Base-by-base conservation (phyloP, 257 asterid species). In the Pogostemon cablin region DNA sequence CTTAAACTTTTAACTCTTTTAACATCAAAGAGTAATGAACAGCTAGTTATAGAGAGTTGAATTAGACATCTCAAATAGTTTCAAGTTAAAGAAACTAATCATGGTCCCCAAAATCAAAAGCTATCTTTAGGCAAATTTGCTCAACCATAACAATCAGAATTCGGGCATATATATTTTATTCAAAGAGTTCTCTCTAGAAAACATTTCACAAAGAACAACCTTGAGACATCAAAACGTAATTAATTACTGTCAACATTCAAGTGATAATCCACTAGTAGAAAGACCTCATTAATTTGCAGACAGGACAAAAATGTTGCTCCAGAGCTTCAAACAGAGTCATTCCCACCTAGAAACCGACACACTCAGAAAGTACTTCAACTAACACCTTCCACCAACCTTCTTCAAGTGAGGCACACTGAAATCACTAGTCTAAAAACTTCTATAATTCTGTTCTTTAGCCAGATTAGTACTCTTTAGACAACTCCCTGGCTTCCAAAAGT, bases 401-500 rank as follows among this genome's bases (percentile, higher is more conserved):
- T 44, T 63, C 15, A 55, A 65, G 32, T 39, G 65, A 43, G 40
- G 52, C 37, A 38, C 44, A 38, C 43, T 12, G n/a, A 34, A 42
- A 4, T 72, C 52, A 57, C 38, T 40, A 25, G 57, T 12, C 32
- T 25, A 25, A 0, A 1, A 25, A 1, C 56, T 40, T 43, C 7
- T 5, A 40, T 10, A 61, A 2, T 10, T 7, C 41, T 64, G 2
- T 12, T 72, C 50, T 46, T n/a, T 25, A 73, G 54, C 64, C 20
- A 35, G 20, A 11, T 10, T 49, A 20, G 12, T 20, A 46, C 44
- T 32, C n/a, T 46, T 37, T 42, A 53, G 25, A 57, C 55, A 55
- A 68, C 56, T 68, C 42, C 65, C 55, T 42, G 78, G 58, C 57
- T 9, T 54, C 47, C 25, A 15, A 25, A 54, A 41, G 63, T 68